Evolutionary conservation across 2,329 filamentous ascomycete species (phyloP).

Genomic region (Botrytis deweyae): DNA sequence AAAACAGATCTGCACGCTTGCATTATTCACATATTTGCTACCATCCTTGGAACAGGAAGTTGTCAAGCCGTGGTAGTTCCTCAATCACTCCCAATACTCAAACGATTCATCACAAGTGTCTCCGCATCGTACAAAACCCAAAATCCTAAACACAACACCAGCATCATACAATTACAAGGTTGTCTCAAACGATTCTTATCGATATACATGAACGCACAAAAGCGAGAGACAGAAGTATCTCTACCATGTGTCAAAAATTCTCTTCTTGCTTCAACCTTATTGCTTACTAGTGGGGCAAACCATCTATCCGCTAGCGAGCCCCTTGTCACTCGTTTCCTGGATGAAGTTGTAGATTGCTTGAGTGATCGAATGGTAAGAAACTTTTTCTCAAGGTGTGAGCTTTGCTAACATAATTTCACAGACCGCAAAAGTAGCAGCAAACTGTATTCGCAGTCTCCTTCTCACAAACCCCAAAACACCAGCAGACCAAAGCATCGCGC

Average conservation of each 20-base stretch:
- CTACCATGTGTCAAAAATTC: constrained; percentile 91
- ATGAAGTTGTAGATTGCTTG: constrained; percentile 83
- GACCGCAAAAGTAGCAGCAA: constrained; percentile 86
- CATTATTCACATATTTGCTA: constrained; percentile 94
- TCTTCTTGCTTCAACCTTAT: constrained; percentile 81
- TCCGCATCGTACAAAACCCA: constrained; percentile 48
- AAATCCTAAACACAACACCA: constrained; percentile 41
- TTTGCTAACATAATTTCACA: constrained; percentile 37
- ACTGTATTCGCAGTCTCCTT: constrained; percentile 83
- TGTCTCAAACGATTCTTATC: constrained; percentile 80
- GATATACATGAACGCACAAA: constrained; percentile 74
- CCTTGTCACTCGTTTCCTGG: constrained; percentile 70
- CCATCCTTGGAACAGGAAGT: constrained; percentile 79
- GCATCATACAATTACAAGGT: constrained; percentile 65
- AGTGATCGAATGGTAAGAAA: constrained; percentile 65
- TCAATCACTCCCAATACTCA: constrained; percentile 85
- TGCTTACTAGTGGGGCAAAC: constrained; percentile 78
- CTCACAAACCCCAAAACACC: constrained; percentile 61
- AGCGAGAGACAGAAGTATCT: constrained; percentile 70
- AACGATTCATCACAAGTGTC: constrained; percentile 82
- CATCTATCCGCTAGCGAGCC: constrained; percentile 73
- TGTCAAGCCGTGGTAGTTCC: constrained; percentile 90
- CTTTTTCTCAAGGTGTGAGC: constrained; percentile 1
- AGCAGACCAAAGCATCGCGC: constrained; percentile 71
- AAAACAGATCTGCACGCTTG: constrained; percentile 95